A percentile compares a stretch with the other conserved stretches of the same genome.
These are phyloP conservation scores for Epithemia pelagica DNA, from an alignment of 108 stramenopile genomes.

Conservation along the genomic window DNA sequence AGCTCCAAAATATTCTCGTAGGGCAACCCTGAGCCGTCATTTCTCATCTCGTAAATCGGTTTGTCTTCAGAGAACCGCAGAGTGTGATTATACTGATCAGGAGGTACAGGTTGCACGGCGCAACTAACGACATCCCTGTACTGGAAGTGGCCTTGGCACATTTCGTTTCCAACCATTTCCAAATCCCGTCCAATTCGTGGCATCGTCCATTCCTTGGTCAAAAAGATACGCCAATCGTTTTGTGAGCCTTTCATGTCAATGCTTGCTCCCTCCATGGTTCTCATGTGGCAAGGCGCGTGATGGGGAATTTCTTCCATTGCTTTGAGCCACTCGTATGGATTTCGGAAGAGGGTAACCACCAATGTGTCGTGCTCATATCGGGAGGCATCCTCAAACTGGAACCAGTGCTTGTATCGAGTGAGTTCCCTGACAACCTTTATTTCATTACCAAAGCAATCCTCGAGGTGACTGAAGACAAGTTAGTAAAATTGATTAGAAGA, in stretches of 20 bases:
- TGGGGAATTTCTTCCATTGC: constrained; percentile 64
- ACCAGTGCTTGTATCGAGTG: constrained; percentile 93
- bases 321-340: constrained; percentile 71
- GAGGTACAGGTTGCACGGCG: too few relatives aligned
- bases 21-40: constrained; percentile 75
- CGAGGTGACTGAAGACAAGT: too few relatives aligned
- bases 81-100: not conserved
- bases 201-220: constrained; percentile 75
- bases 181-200: constrained; percentile 60
- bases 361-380: constrained; percentile 52
- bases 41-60: constrained; percentile 87
- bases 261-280: too few relatives aligned
- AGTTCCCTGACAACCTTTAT: too few relatives aligned
- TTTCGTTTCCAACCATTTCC: constrained; percentile 16
- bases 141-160: too few relatives aligned
- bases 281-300: constrained; percentile 43
- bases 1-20: constrained; percentile 77
- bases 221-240: constrained; percentile 61
- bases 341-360: constrained; percentile 78
- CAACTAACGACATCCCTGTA: too few relatives aligned
- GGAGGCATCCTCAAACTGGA: constrained; percentile 36
- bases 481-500: too few relatives aligned
- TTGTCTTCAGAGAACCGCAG: constrained; percentile 73
- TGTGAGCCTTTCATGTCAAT: too few relatives aligned
- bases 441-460: too few relatives aligned